Evolutionary conservation across 768 basidiomycete species (phyloP).

Genomic region (Lactifluus hygrophoroides): DNA sequence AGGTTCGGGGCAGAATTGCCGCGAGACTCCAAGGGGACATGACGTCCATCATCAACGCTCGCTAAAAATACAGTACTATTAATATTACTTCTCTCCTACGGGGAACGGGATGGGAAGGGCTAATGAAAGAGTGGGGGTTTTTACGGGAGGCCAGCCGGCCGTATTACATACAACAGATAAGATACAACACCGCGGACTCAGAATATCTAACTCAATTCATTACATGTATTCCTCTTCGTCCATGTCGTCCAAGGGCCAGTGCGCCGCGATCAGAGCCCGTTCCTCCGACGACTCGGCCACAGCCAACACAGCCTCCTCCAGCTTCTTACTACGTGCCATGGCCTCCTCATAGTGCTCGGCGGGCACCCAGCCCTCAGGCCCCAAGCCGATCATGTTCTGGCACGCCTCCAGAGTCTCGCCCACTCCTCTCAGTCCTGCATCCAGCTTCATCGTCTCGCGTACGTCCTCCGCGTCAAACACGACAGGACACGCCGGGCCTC

Average conservation of each 20-base stretch:
- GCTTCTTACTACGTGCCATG: not conserved
- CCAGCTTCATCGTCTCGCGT: conserved; percentile 33
- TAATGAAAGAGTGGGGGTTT: no score
- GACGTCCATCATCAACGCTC: no score
- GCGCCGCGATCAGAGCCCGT: conserved; percentile 30
- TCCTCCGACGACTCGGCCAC: conserved; percentile 25
- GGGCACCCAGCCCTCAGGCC: not conserved
- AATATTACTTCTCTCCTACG: no score
- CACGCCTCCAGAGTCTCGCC: not conserved
- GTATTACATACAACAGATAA: not conserved
- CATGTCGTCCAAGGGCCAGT: conserved; percentile 45
- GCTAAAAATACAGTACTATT: no score
- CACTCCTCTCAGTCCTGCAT: not conserved
- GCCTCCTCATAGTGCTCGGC: not conserved
- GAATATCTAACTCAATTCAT: conserved; percentile 5
- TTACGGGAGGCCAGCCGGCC: no score
- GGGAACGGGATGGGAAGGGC: no score
- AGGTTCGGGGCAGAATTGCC: no score
- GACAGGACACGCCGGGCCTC: conserved; percentile 36
- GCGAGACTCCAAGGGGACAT: no score
- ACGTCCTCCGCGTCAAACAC: conserved; percentile 39
- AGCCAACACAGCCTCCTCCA: not conserved
- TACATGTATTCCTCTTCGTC: conserved; percentile 41
- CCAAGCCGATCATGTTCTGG: not conserved
- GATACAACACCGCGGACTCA: not conserved